These are phyloP conservation scores for Hypoxylon cercidicola DNA, from an alignment of 495 filamentous ascomycete genomes.

Conservation along the genomic window DNA sequence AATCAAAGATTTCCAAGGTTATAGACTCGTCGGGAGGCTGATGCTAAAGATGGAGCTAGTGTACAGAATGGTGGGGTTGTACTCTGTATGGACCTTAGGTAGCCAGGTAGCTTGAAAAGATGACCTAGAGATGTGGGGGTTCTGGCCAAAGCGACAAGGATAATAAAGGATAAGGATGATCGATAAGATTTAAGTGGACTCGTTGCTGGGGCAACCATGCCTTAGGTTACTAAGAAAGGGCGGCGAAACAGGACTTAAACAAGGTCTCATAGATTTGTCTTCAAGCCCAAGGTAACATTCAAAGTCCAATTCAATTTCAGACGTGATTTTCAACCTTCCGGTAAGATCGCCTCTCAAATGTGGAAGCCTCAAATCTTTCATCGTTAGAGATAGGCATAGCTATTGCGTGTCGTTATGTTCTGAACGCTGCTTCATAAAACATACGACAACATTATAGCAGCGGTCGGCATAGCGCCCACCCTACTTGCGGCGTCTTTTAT, in stretches of 20 bases:
- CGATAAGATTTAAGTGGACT: constrained; percentile 14
- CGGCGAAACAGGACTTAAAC: constrained; percentile 35
- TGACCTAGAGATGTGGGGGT: constrained; percentile 4
- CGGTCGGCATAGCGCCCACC: constrained; percentile 14
- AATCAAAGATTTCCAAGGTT: background rate
- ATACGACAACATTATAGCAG: constrained; percentile 15
- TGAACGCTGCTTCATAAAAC: constrained; percentile 24
- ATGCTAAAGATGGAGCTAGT: constrained; percentile 7
- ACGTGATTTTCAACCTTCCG: constrained; percentile 1
- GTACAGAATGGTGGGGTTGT: constrained; percentile 4
- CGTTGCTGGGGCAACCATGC: constrained; percentile 36
- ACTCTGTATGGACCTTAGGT: constrained; percentile 1
- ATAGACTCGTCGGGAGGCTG: too few species aligned
- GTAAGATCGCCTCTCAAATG: constrained; percentile 20
- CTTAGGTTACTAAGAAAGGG: constrained; percentile 19
- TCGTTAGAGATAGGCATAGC: constrained; percentile 18
- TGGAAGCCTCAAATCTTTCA: constrained; percentile 18
- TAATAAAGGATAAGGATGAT: constrained; percentile 7
- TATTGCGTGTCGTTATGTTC: constrained; percentile 19
- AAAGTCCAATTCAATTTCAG: constrained; percentile 10
- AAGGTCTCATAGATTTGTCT: constrained; percentile 28
- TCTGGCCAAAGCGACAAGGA: constrained; percentile 7
- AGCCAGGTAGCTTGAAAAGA: background rate
- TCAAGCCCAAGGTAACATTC: constrained; percentile 16
- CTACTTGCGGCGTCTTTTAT: constrained; percentile 14